Percentiles rank a stretch among this genome's conserved stretches.
phyloP scores from a whole-genome alignment of 306 rosid genomes.

The Prunus fruticosa region DNA sequence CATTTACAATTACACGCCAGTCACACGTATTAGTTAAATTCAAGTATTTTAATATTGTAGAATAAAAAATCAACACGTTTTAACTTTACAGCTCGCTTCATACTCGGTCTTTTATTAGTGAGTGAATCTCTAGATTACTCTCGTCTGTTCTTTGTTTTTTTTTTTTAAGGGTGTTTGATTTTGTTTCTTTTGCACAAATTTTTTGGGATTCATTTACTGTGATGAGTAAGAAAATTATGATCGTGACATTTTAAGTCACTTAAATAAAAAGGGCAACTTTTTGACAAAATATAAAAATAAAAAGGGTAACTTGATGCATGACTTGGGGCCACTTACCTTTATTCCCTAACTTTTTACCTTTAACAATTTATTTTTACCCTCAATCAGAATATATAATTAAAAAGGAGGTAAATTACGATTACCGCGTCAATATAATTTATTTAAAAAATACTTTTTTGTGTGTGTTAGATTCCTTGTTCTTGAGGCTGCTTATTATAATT shows the following conservation, averaged over 20 bases:
- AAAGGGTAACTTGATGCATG: background rate
- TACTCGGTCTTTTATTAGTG: background rate
- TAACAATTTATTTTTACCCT: no score
- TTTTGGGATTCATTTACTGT: no score
- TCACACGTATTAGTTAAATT: background rate
- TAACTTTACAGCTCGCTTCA: background rate
- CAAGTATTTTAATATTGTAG: rapidly evolving
- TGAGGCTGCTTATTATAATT: background rate
- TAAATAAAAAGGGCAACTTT: no score
- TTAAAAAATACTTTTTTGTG: no score
- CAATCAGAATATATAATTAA: no score
- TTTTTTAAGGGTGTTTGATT: background rate
- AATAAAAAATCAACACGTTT: background rate
- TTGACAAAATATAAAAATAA: no score
- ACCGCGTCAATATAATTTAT: no score
- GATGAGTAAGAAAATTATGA: no score
- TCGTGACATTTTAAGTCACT: no score
- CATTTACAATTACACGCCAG: background rate
- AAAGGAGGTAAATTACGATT: no score
- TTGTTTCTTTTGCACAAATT: no score
- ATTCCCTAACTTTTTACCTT: background rate
- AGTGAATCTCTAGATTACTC: background rate
- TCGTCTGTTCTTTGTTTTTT: background rate
- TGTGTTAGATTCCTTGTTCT: background rate
- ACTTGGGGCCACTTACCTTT: background rate